Base-by-base conservation (phyloP, 2,329 filamentous ascomycete genomes). In the Trichophyton simii region DNA sequence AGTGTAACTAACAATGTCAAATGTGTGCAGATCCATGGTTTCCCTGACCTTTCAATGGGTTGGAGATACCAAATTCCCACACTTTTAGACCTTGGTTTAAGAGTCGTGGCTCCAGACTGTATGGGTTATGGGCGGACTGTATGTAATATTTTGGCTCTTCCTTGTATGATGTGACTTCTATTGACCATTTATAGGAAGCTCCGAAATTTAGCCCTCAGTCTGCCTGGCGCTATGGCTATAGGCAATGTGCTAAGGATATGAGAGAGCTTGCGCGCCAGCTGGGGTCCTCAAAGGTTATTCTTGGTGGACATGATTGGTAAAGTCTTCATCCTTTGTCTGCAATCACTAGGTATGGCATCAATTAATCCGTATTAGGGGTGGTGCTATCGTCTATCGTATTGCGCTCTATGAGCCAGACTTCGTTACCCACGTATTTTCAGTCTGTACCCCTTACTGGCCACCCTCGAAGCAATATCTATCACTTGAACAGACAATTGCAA, bases 1-100 rank as follows among this genome's bases (percentile, higher is more conserved):
- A 13, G 9, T 8, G 15, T 55, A 34, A 55, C 6, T 3, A 9
- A 55, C 3, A 4, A 15, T 15, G 28, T 25, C 2, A 20, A 15
- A 13, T 7, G 18, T 13, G 41, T 55, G 31, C 60, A 82, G 79
- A 77, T 88, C 69, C 87, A 91, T 73, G 91, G 91, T 66, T 95
- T 86, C 76, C 91, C 91, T 0, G 91, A 96, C 74, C 75, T 94
- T 18, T 83, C 84, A 7, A 85, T 91, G 70, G 90, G 87, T 70
- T 97, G 92, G 92, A 86, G 91, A 64, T 87, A 89, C 74, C 91
- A 96, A 74, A 87, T 96, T 63, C 91, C 91, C 0, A 75, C 84
- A 67, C 80, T 97, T 22, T 74, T 87, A 38, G 80, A 85, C 4
- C 78, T 89, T 61, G 87, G 87, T 22, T 82, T 92, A 66, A 83